These are phyloP conservation scores for Plenodomus lindquistii DNA, from an alignment of 2,329 filamentous ascomycete species.

Conservation along the genomic window DNA sequence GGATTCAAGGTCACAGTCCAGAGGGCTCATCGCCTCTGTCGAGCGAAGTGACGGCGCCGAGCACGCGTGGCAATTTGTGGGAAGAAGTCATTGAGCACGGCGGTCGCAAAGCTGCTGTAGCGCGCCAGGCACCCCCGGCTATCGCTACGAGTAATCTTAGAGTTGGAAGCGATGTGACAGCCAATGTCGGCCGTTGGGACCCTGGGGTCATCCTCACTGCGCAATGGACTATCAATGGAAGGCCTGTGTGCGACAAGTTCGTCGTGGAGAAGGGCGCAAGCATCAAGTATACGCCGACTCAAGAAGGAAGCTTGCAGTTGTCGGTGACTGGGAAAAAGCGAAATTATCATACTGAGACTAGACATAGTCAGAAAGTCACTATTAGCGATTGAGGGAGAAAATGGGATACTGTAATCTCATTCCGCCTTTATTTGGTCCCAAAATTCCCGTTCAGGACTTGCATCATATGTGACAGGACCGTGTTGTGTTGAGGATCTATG, in stretches of 20 bases:
- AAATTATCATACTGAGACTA: constrained; percentile 25
- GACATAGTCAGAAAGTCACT: constrained; percentile 13
- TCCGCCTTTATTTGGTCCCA: too few relatives aligned
- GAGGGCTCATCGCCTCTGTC: constrained; percentile 35
- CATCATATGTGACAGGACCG: too few relatives aligned
- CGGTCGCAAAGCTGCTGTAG: constrained; percentile 39
- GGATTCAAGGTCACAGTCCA: constrained; percentile 39
- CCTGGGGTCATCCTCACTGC: constrained; percentile 41
- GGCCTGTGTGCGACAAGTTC: constrained; percentile 23
- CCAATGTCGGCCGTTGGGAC: constrained; percentile 42
- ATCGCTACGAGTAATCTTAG: constrained; percentile 13
- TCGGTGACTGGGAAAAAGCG: constrained; percentile 25
- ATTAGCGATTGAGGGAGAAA: neutral
- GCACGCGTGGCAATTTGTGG: constrained; percentile 40
- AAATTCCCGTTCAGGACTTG: too few relatives aligned
- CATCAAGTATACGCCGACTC: constrained; percentile 14
- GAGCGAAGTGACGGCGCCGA: constrained; percentile 14
- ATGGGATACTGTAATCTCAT: neutral
- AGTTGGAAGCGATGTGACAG: constrained; percentile 7
- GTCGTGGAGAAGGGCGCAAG: constrained; percentile 25
- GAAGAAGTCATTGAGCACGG: constrained; percentile 38
- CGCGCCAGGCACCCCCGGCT: constrained; percentile 33
- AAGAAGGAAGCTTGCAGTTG: constrained; percentile 15
- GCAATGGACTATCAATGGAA: constrained; percentile 39
- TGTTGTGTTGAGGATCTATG: too few relatives aligned